Evolutionary conservation across 164 flowering plant genomes (phyloP), one percentile per base, ranked within the genome.

Genomic region (Protea cynaroides): DNA sequence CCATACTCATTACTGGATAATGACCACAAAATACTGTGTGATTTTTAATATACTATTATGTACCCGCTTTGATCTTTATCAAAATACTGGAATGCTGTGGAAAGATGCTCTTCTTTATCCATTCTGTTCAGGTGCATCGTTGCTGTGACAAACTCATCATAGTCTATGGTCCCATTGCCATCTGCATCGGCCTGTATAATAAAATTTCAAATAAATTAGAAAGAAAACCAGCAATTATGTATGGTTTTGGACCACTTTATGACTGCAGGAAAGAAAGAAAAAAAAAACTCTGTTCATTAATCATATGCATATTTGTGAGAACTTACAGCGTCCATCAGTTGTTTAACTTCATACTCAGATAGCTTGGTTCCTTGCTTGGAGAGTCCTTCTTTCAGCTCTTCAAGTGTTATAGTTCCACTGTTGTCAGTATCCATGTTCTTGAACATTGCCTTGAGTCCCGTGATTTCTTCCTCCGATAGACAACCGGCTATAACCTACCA

Each of bases 31-130:
- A 46, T n/a, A n/a, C n/a, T n/a, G n/a, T 7, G 18, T 64, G 11
- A 50, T 59, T n/a, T 17, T 56, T 29, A 29, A 29, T 22, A 13
- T n/a, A 34, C 23, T 57, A 21, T 17, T 43, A 40, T 67, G 10
- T 81, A 89, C 95, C 97, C 97, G 77, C 97, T 94, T 57, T 89
- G 80, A 64, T 94, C 97, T 72, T 90, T 90, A 64, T 93, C 98
- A 40, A 93, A 90, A 65, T 88, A 87, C 50, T 87, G 92, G 81
- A 93, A 93, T 8, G 98, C 96, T n/a, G 92, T 82, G 72, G 86
- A 93, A 7, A 90, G 86, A 79, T 94, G 98, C 24, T 93, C 96
- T 74, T 94, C 98, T 79, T 82, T 87, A 67, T 94, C 96, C 88
- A 85, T 86, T 72, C 83, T 73, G 80, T 94, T 89, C 80, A 87